Percentiles rank a stretch among this genome's conserved stretches.
Evolutionary conservation across 1,139 yeast species (phyloP).

Genomic region (Suhomyces guaymorum): DNA sequence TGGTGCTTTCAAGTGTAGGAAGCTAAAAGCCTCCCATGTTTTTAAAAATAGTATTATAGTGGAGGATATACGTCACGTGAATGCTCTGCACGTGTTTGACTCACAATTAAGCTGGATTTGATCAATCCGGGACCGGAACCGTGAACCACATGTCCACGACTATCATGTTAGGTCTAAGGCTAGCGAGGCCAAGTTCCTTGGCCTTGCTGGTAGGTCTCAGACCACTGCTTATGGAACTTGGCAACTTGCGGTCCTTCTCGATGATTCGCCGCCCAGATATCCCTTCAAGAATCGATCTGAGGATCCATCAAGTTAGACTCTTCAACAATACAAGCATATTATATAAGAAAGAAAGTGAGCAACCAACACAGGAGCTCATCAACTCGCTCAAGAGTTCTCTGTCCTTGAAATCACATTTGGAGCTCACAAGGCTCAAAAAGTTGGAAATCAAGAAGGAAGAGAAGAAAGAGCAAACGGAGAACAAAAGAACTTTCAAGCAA

Average conservation of each 20-base stretch:
- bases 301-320: background rate
- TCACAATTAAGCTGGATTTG: conserved; percentile 1
- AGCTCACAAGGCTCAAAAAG: conserved; percentile 28
- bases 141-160: conserved; percentile 4
- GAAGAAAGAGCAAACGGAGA: conserved; percentile 28
- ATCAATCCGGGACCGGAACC: background rate
- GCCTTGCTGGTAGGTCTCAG: background rate
- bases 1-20: too few relatives aligned
- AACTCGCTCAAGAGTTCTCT: conserved; percentile 19
- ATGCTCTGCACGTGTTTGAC: background rate
- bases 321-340: conserved; percentile 2
- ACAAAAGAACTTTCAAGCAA: conserved; percentile 32
- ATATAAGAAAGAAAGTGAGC: conserved; percentile 6
- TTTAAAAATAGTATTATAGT: too few relatives aligned
- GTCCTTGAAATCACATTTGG: conserved; percentile 34
- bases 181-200: conserved; percentile 2
- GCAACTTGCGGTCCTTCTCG: too few relatives aligned
- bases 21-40: too few relatives aligned
- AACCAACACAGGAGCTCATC: conserved; percentile 9
- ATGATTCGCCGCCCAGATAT: too few relatives aligned
- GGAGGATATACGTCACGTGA: background rate
- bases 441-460: conserved; percentile 36
- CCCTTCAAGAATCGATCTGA: too few relatives aligned
- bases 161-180: conserved; percentile 7
- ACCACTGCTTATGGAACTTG: background rate